A percentile compares a stretch with the other conserved stretches of the same genome.
Evolutionary conservation across 2,329 filamentous ascomycete genomes (phyloP).

Genomic region (Verruconis gallopava): DNA sequence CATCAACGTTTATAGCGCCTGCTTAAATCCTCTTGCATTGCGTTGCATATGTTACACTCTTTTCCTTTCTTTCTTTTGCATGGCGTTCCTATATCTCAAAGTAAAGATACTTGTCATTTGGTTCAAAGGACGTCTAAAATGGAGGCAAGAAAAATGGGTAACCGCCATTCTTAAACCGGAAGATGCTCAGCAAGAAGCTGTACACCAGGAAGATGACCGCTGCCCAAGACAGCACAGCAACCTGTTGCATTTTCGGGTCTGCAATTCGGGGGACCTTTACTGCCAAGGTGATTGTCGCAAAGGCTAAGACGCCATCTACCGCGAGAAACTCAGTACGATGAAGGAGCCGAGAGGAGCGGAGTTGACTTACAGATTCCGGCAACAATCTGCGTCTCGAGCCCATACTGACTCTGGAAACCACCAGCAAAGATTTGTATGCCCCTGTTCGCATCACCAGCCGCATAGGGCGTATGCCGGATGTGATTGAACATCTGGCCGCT

Average conservation of each 20-base stretch:
- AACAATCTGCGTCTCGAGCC: constrained; percentile 89
- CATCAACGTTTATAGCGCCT: too few relatives aligned
- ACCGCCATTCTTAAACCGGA: constrained; percentile 85
- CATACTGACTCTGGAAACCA: constrained; percentile 88
- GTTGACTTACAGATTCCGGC: constrained; percentile 88
- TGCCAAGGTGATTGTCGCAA: constrained; percentile 80
- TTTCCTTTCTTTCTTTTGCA: too few relatives aligned
- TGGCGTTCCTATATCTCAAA: too few relatives aligned
- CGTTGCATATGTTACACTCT: too few relatives aligned
- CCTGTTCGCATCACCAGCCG: constrained; percentile 69
- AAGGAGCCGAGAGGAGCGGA: constrained; percentile 5
- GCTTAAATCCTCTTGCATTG: too few relatives aligned
- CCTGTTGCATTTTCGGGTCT: constrained; percentile 63
- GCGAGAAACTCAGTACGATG: not conserved
- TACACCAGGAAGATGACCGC: constrained; percentile 69
- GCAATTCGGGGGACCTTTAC: constrained; percentile 84
- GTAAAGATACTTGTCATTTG: too few relatives aligned
- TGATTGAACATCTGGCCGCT: constrained; percentile 99
- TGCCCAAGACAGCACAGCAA: constrained; percentile 70
- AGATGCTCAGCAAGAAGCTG: constrained; percentile 87
- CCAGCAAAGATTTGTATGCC: constrained; percentile 81
- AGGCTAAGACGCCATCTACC: constrained; percentile 49
- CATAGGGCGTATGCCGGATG: constrained; percentile 90
- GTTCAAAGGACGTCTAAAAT: constrained; percentile 40
- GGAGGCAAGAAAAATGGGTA: constrained; percentile 93